phyloP scores from a whole-genome alignment of 768 basidiomycete genomes.

The Cystobasidium onofrii region DNA sequence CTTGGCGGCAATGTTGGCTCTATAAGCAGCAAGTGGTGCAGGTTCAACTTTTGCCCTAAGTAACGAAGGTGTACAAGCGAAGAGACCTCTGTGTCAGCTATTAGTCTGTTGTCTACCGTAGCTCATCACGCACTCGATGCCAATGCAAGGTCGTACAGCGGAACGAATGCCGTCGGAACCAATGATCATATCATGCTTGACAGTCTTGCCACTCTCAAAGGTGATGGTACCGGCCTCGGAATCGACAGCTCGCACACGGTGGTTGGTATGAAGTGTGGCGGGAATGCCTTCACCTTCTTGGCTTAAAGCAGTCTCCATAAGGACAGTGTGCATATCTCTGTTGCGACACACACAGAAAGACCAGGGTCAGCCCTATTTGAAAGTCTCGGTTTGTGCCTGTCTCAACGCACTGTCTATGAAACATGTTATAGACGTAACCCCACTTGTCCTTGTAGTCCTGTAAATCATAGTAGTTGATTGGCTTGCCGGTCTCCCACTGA shows the following conservation, averaged over 20 bases:
- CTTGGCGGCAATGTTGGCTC: constrained; percentile 38
- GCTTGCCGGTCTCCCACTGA: constrained; percentile 6
- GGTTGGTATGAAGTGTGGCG: constrained; percentile 30
- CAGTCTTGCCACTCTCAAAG: constrained; percentile 11
- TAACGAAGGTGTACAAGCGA: constrained; percentile 26
- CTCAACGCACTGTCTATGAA: constrained; percentile 28
- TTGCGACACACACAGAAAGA: constrained; percentile 30
- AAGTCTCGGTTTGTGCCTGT: neutral
- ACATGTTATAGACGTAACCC: constrained; percentile 41
- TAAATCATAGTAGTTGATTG: constrained; percentile 36
- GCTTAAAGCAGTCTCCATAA: constrained; percentile 34
- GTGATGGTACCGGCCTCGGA: constrained; percentile 28
- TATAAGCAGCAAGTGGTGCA: constrained; percentile 39
- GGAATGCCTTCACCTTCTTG: constrained; percentile 38
- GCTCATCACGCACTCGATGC: constrained; percentile 5
- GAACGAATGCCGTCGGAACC: constrained; percentile 39
- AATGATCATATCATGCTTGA: constrained; percentile 38
- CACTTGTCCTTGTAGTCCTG: constrained; percentile 39
- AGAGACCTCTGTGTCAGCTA: constrained; percentile 21
- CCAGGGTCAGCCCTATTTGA: no score
- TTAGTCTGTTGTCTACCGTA: neutral
- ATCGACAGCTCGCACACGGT: constrained; percentile 35
- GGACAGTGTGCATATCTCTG: constrained; percentile 41
- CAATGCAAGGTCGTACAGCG: constrained; percentile 14
- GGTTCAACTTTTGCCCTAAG: constrained; percentile 36